Percentiles rank a stretch among this genome's conserved stretches.
Conservation (phyloP, 2,329 filamentous ascomycete genomes). For the Penicillium brasilianum region DNA sequence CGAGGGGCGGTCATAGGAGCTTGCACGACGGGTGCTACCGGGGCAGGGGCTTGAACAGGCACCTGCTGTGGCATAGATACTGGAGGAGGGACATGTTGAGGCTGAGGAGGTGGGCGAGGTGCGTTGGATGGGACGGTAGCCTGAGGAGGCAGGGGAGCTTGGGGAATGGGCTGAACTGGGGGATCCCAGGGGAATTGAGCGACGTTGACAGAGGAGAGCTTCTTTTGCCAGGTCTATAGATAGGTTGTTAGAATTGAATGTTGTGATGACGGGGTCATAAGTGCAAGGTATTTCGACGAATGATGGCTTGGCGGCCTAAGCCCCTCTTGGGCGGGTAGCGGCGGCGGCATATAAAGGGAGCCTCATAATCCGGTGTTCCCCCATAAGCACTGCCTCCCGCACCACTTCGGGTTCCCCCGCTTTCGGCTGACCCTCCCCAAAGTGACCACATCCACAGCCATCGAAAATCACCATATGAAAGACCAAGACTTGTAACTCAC, state of each 20-base stretch:
- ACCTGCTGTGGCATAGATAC: constrained; percentile 42
- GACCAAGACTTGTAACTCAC: constrained; percentile 61
- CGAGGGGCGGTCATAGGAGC: constrained; percentile 43
- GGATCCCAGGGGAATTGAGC: constrained; percentile 97
- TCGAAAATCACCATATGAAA: constrained; percentile 14
- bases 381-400: constrained; percentile 46
- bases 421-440: constrained; percentile 46
- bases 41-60: constrained; percentile 35
- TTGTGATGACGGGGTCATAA: constrained; percentile 6
- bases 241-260: constrained; percentile 9
- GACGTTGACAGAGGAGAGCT: constrained; percentile 81
- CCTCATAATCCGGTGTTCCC: constrained; percentile 47
- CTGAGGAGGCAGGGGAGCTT: constrained; percentile 44
- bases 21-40: constrained; percentile 30
- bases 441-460: constrained; percentile 22
- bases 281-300: constrained; percentile 19
- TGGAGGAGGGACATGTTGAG: constrained; percentile 44
- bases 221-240: constrained; percentile 86
- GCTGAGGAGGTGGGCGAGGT: constrained; percentile 41
- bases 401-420: constrained; percentile 37
- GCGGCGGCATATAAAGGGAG: constrained; percentile 47
- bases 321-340: constrained; percentile 35
- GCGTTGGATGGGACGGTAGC: constrained; percentile 53
- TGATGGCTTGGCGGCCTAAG: constrained; percentile 33
- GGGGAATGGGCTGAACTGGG: constrained; percentile 62